A percentile compares a stretch with the other conserved stretches of the same genome.
These are phyloP conservation scores for Sporisorium scitamineum DNA, from an alignment of 1,284 basidiomycete species.

Conservation along the genomic window DNA sequence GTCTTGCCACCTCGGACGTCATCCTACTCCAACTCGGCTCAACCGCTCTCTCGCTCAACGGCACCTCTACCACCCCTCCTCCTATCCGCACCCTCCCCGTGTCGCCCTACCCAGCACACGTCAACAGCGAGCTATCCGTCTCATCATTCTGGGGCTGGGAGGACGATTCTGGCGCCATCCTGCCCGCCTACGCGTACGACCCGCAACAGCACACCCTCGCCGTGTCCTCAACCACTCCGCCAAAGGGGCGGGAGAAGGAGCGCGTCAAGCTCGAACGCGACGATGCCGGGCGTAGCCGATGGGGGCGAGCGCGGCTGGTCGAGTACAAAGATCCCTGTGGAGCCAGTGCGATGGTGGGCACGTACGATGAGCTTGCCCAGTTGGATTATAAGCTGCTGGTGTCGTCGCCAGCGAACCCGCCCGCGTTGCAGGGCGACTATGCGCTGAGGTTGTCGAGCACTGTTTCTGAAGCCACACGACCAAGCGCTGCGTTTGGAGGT, in stretches of 20 bases:
- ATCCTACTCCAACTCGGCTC: slow-evolving; percentile 67
- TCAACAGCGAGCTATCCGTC: slow-evolving; percentile 73
- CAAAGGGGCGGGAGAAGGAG: slow-evolving; percentile 44
- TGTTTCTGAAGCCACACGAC: slow-evolving; percentile 10
- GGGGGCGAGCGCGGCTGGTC: slow-evolving; percentile 61
- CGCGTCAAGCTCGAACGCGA: slow-evolving; percentile 51
- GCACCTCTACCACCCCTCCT: not conserved
- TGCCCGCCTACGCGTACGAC: slow-evolving; percentile 50
- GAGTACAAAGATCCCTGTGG: slow-evolving; percentile 66
- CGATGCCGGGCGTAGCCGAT: slow-evolving; percentile 55
- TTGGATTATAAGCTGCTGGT: slow-evolving; percentile 69
- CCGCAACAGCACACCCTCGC: slow-evolving; percentile 16
- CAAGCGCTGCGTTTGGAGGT: not conserved
- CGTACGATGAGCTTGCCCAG: slow-evolving; percentile 77
- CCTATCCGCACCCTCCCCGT: slow-evolving; percentile 74
- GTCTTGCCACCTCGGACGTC: slow-evolving; percentile 76
- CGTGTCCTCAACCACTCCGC: slow-evolving; percentile 14
- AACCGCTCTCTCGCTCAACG: slow-evolving; percentile 43
- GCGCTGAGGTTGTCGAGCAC: slow-evolving; percentile 34
- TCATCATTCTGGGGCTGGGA: slow-evolving; percentile 74
- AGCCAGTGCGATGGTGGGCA: slow-evolving; percentile 71
- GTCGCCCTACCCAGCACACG: slow-evolving; percentile 77
- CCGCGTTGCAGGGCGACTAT: slow-evolving; percentile 42
- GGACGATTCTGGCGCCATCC: slow-evolving; percentile 54
- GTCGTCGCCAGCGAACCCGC: slow-evolving; percentile 52